Conservation (phyloP, 139 green algal species). For the Chlamydomonas eustigma region DNA sequence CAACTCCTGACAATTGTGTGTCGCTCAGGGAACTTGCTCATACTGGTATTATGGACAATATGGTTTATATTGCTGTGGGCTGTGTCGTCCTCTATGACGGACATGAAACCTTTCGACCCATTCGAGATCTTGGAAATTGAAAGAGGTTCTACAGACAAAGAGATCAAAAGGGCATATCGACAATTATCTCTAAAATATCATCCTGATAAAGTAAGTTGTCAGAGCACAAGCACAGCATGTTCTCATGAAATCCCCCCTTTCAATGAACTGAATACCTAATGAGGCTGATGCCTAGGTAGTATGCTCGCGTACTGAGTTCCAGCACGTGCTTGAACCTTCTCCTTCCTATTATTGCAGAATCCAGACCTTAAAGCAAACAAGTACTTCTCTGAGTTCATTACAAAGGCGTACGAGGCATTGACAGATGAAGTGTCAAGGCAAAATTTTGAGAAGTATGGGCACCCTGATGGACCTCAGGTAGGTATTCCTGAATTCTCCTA, state of each 20-base stretch:
- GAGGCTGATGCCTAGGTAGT: too few species aligned
- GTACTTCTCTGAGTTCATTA: constrained; percentile 84
- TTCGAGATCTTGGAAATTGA: constrained; percentile 82
- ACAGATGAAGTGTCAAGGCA: constrained; percentile 69
- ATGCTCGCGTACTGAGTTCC: too few species aligned
- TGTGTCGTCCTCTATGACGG: constrained; percentile 36
- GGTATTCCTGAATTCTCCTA: too few species aligned
- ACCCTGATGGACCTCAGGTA: constrained; percentile 80
- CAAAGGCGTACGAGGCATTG: constrained; percentile 69
- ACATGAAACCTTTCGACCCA: constrained; percentile 77
- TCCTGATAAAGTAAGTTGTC: constrained; percentile 72
- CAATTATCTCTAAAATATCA: constrained; percentile 75
- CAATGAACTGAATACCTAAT: too few species aligned
- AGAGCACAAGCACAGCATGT: too few species aligned
- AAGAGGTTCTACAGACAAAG: constrained; percentile 45
- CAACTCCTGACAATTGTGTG: background rate
- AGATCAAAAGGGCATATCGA: constrained; percentile 83
- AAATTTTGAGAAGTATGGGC: constrained; percentile 89
- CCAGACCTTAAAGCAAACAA: constrained; percentile 71
- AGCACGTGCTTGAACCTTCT: background rate
- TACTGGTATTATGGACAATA: constrained; percentile 56
- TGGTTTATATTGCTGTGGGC: constrained; percentile 53
- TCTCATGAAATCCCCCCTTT: too few species aligned
- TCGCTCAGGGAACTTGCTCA: constrained; percentile 47
- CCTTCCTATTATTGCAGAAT: constrained; percentile 53